These are phyloP conservation scores for Didymella keratinophila DNA, from an alignment of 2,329 filamentous ascomycete species.

Conservation along the genomic window DNA sequence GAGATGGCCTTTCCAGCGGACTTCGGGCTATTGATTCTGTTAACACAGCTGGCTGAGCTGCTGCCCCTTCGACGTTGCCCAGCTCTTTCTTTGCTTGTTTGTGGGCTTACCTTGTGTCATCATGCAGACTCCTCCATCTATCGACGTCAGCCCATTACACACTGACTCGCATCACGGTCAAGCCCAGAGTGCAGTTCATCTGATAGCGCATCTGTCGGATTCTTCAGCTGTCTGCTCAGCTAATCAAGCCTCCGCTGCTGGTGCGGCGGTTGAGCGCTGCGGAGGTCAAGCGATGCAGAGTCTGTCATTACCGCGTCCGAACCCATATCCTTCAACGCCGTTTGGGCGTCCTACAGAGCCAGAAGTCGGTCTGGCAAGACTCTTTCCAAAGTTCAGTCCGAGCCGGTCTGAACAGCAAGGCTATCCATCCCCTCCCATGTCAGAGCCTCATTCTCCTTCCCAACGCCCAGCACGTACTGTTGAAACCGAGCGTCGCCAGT, in stretches of 20 bases:
- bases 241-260: conserved; percentile 45
- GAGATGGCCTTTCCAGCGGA: neutral
- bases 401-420: conserved; percentile 45
- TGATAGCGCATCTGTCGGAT: conserved; percentile 28
- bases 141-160: conserved; percentile 31
- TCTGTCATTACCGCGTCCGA: conserved; percentile 51
- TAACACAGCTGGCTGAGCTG: conserved; percentile 11
- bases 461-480: conserved; percentile 47
- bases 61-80: conserved; percentile 23
- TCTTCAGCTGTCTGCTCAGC: conserved; percentile 34
- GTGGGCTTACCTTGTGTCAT: conserved; percentile 44
- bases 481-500: conserved; percentile 43
- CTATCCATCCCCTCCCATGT: conserved; percentile 62
- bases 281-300: conserved; percentile 53
- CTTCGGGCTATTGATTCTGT: conserved; percentile 2
- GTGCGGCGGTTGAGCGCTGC: conserved; percentile 47
- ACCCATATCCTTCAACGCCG: conserved; percentile 47
- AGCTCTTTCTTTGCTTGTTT: conserved; percentile 29
- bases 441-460: conserved; percentile 57
- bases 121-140: conserved; percentile 41
- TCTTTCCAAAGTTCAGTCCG: conserved; percentile 47
- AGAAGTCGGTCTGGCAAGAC: conserved; percentile 46
- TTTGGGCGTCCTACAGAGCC: conserved; percentile 49
- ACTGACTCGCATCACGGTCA: conserved; percentile 29
- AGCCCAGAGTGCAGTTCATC: conserved; percentile 26